Base-by-base conservation (phyloP, 352 stramenopile species). In the Phytopythium boreale region DNA sequence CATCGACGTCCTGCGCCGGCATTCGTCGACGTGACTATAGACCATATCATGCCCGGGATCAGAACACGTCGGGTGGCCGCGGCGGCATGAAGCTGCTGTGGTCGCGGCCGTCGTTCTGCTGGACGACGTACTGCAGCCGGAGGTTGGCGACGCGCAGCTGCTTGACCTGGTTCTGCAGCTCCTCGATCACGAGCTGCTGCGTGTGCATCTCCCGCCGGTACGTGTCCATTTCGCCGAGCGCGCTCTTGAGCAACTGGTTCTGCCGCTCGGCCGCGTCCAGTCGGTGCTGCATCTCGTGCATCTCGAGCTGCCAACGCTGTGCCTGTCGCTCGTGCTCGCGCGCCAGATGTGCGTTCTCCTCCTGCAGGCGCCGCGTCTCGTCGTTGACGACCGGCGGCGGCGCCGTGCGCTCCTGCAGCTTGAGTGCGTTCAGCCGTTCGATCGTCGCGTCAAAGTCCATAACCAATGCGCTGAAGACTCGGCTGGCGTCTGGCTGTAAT, bases 61-160 rank as follows among this genome's bases (percentile, higher is more conserved):
- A 92, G 58, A 90, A 92, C 43, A 92, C 88, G 44, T 92, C 84
- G 31, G 84, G 84, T 22, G 82, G 84, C 14, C 71, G 78, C 12
- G 84, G 82, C 29, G 81, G 82, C 50, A 91, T 53, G 55, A 89
- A 87, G 14, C 65, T 39, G 22, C 61, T 72, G 37, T 75, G 70
- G 20, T 72, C 71, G 61, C 70, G 69, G n/a, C 71, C 66, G 37
- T 90, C 80, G 63, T 74, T 79, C 62, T 90, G 82, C 74, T 92
- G 84, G 36, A 89, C 72, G 55, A 92, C 74, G 57, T 82, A 89
- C 66, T 91, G 84, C 52, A 92, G 67, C 24, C 80, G 67, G 59
- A 88, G 88, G 69, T 92, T 92, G 27, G 75, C 83, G 20, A 87
- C 52, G 1, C 82, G 79, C 19, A 92, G 66, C 62, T 89, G 79